Conservation (phyloP, 2,329 filamentous ascomycete genomes). For the Pseudopithomyces chartarum region DNA sequence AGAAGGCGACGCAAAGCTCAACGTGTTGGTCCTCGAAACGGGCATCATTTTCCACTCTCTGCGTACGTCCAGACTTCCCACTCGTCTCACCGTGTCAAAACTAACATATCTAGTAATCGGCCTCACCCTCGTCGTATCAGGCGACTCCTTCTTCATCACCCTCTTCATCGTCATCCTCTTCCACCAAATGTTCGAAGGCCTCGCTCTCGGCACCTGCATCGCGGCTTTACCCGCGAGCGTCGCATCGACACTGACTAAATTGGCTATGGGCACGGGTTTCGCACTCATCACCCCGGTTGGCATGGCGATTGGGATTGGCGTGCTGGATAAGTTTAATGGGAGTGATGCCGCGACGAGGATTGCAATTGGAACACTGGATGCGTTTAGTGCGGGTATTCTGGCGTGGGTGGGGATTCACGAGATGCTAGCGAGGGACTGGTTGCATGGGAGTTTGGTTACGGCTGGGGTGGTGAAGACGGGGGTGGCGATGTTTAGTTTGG, state of each 20-base stretch:
- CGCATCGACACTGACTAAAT: slow-evolving; percentile 54
- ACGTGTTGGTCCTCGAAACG: slow-evolving; percentile 71
- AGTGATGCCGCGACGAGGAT: slow-evolving; percentile 71
- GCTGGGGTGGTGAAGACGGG: slow-evolving; percentile 56
- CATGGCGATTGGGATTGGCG: slow-evolving; percentile 80
- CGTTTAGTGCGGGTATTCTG: slow-evolving; percentile 74
- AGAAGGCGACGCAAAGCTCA: slow-evolving; percentile 54
- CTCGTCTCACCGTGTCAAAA: neutral
- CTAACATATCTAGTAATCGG: slow-evolving; percentile 58
- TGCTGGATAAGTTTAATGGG: slow-evolving; percentile 72
- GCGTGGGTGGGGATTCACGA: slow-evolving; percentile 81
- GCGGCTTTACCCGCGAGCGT: slow-evolving; percentile 58
- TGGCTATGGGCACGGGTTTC: slow-evolving; percentile 67
- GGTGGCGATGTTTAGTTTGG: slow-evolving; percentile 59
- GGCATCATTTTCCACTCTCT: slow-evolving; percentile 79
- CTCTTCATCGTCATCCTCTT: slow-evolving; percentile 71
- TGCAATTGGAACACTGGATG: slow-evolving; percentile 74
- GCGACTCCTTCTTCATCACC: slow-evolving; percentile 57
- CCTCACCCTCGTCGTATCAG: slow-evolving; percentile 62
- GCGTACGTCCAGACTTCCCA: slow-evolving; percentile 49
- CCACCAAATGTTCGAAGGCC: slow-evolving; percentile 78
- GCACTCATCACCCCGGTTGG: slow-evolving; percentile 75
- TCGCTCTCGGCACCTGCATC: slow-evolving; percentile 74
- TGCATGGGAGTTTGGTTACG: slow-evolving; percentile 56
- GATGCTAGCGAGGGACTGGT: slow-evolving; percentile 80